Base-by-base conservation (phyloP, 164 flowering plant species). In the Vitis cinerea region DNA sequence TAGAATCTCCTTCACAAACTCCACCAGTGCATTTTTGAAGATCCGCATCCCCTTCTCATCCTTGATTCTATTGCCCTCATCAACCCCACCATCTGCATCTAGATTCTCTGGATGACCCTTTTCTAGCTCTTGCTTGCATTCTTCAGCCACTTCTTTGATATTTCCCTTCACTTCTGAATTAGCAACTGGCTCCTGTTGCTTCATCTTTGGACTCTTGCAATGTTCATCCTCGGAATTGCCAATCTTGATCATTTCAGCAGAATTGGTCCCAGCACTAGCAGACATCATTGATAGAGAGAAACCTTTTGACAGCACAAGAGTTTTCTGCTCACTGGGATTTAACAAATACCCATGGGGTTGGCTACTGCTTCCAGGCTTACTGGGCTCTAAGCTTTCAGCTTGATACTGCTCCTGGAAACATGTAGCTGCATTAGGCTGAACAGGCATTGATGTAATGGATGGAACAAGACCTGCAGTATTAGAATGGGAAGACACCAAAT, bases 11-110 rank as follows among this genome's bases (percentile, higher is more conserved):
- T 92, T 95, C 37, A 88, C 93, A 72, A 79, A 84, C 70, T 86
- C 94, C 15, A 83, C 92, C 4, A 95, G 86, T 50, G 94, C 86
- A 82, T 85, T 83, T 76, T 88, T 94, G 76, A 94, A 92, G 48
- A 82, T 68, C 5, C 90, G 83, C 70, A 81, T 70, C 8, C 68
- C 97, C 78, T 86, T 94, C 0, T 66, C 76, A 55, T 90, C 94
- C 81, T 89, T 92, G 59, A 48, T 71, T 70, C 76, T 85, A 30
- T 50, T 65, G n/a, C 63, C 50, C 13, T 49, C 69, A n/a, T 66
- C 57, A 52, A 14, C 27, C 50, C 59, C 64, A 0, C 30, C 56
- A 65, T 47, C 54, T 8, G 44, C 77, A 54, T 77, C 76, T 51
- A 50, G 51, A 54, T 71, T 65, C 63, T 78, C 83, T 19, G 55